Base-by-base conservation (phyloP, 2,329 filamentous ascomycete genomes). In the Aspergillus oerlinghausenensis region DNA sequence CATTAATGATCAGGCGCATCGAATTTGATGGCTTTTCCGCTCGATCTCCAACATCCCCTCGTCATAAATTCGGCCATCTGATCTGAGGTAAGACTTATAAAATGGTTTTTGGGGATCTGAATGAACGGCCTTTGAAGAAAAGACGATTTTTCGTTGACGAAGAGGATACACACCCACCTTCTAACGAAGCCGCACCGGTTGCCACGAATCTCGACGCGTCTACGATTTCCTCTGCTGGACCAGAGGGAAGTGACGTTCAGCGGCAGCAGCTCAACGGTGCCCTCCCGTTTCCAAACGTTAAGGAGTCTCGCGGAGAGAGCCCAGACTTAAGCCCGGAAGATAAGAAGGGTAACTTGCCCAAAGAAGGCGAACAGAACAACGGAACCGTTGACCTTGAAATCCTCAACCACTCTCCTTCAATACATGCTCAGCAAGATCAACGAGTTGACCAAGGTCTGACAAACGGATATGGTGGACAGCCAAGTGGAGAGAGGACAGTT, bases 101-200 rank as follows among this genome's bases (percentile, higher is more conserved):
- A 47, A 77, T 78, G 75, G 69, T 65, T 56, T 67, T 66, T 45
- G 64, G 68, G 63, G 73, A 79, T 56, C 67, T 80, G 49, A 77
- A 83, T 51, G 77, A 83, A 48, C 74, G 81, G 21, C 85, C 84
- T 4, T 70, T 73, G 25, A 88, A 88, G 72, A 86, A 85, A 71
- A 78, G 82, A 59, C 81, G 84, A 28, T 87, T 87, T 72, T 87
- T 88, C 63, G 75, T 79, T 17, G 82, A 85, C 48, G 79, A 82
- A 28, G 64, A 65, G 50, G 61, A 57, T 38, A 55, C 56, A 55
- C 65, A 9, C 65, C 58, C 49, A 50, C 70, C 57, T 19, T 40
- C 53, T 43, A 45, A 45, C 26, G 54, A 54, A 29, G 23, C 55
- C 25, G 26, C 52, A 47, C 43, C 43, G 8, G 14, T 55, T n/a